phyloP scores from a whole-genome alignment of 345 rosid species.

The Lagerstroemia speciosa region DNA sequence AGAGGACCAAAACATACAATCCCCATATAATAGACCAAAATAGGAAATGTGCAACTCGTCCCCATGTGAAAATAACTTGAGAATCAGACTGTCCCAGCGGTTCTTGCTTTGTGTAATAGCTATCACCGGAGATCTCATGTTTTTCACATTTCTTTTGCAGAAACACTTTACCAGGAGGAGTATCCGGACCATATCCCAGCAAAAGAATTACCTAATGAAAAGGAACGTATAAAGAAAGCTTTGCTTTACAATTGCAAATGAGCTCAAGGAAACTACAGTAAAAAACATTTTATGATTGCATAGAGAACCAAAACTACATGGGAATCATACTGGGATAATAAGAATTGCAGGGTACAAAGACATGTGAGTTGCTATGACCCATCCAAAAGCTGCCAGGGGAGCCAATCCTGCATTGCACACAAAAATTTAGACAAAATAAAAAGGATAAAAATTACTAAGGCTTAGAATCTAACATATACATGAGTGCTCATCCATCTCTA shows the following conservation, averaged over 20 bases:
- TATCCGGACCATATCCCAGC: constrained; percentile 77
- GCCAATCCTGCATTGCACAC: constrained; percentile 37
- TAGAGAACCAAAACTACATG: constrained; percentile 3
- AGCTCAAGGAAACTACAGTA: neutral
- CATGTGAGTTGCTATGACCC: constrained; percentile 82
- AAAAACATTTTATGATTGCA: neutral
- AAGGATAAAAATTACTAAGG: neutral
- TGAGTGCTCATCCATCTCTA: neutral
- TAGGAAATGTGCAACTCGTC: constrained; percentile 42
- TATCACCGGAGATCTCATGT: constrained; percentile 19
- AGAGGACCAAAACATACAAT: constrained; percentile 50
- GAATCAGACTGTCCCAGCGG: constrained; percentile 16
- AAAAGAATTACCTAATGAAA: constrained; percentile 48
- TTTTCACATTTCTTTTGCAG: constrained; percentile 23
- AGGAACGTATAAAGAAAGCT: neutral
- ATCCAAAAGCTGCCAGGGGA: constrained; percentile 87
- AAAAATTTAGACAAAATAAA: neutral
- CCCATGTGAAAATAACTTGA: constrained; percentile 43
- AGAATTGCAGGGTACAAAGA: constrained; percentile 79
- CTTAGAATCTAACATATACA: neutral
- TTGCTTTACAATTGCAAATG: neutral
- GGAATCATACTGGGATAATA: constrained; percentile 57
- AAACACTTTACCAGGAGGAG: constrained; percentile 72
- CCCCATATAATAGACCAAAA: constrained; percentile 74
- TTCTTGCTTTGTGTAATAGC: constrained; percentile 14